Base-by-base conservation (phyloP, 176 grass and related monocot species). In the Juncus inflexus region DNA sequence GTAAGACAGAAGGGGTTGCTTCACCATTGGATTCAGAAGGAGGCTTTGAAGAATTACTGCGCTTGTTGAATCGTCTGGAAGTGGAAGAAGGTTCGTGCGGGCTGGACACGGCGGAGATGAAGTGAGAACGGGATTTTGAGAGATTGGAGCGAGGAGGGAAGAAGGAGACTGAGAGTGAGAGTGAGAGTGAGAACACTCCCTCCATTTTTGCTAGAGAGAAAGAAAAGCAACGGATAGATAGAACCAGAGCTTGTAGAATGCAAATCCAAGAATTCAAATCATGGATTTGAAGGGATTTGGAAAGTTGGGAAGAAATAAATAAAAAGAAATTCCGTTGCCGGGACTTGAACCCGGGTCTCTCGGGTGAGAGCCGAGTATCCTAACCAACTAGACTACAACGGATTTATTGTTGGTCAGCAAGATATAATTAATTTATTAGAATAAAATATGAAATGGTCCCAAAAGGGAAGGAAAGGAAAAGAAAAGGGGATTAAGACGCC, bases 341-440 rank as follows among this genome's bases (percentile, higher is more conserved):
- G 77, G 81, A 90, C 70, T 89, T 60, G 81, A 84, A 90, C 81
- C 86, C 78, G 78, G 78, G 74, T 89, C 80, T 80, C 73, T 83
- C 73, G 77, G 73, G 85, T 88, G 80, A 88, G 85, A 88, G 85
- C 80, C 80, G 80, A 88, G 78, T 84, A 90, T 90, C 82, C 78
- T 85, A 69, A 82, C 86, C 82, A 85, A 50, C 82, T 90, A 90
- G 82, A 90, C 78, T 85, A 85, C 78, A 90, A 82, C 82, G 79
- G 78, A 84, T 14, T 5, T 59, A 12, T 59, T 15, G 0, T 16
- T 59, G 0, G 19, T 9, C 14, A 38, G 12, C 9, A 28, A 28
- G 19, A 28, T 28, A 28, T 28, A 28, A 1, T 28, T 28, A 63
- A 63, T 15, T 42, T 6, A 7, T 5, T 35, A 37, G 38, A 1